Evolutionary conservation across 768 basidiomycete species (phyloP), one percentile per base, ranked within the genome.

Genomic region (Termitomyces sp.): DNA sequence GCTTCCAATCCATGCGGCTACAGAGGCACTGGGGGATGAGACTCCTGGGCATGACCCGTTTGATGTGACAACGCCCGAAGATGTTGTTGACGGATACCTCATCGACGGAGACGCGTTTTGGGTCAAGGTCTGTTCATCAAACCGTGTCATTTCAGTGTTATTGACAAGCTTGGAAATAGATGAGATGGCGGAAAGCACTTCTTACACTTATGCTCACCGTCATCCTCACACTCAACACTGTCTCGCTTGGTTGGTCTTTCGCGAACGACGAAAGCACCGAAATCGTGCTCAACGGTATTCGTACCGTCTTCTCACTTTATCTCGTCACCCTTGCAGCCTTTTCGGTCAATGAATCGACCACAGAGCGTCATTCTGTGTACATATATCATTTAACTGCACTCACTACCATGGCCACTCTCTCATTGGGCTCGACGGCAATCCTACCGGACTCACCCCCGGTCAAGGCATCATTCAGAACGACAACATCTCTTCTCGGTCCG

Each of bases 1-100:
- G 57, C 78, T 88, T 18, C 80, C 81, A 44, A 66, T 71, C 11
- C 67, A 73, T 60, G 66, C 69, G 15, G 68, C 67, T 7, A 7
- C 22, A 28, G 62, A 63, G 7, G 44, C 24, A 7, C 18, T 48
- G 7, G 36, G 16, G 33, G 50, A 52, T 35, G 71, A 72, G 16
- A 67, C 68, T 18, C 66, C 45, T 61, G 68, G 70, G 36, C 71
- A 70, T 13, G 89, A 91, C 67, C 85, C 88, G 12, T 91, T 90
- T 68, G 83, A 86, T 69, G 86, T 94, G n/a, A 82, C 85, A 20
- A 84, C 70, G n/a, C 83, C 86, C 9, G 87, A 89, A 69, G 92
- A 94, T 65, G 65, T 83, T 39, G 61, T 86, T 13, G 87, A 91
- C 63, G 90, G 90, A 4, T 81, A 81, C 56, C 87, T 90, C 8